phyloP scores from a whole-genome alignment of 192 early-diverging fungal genomes.

The Physocladia obscura region DNA sequence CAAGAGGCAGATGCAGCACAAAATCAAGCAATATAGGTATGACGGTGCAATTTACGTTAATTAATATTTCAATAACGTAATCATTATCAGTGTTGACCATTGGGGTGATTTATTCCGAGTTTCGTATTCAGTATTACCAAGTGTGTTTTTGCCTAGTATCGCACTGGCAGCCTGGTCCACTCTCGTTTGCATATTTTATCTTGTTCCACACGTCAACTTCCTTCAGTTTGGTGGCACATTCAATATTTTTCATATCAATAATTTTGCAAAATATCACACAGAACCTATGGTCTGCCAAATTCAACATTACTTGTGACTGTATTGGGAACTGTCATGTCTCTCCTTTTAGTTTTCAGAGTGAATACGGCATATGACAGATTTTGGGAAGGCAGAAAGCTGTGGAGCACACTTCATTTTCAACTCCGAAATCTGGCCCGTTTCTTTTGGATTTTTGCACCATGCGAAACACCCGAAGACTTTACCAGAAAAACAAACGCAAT shows the following conservation, averaged over 20 bases:
- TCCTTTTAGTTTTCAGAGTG: conserved; percentile 7
- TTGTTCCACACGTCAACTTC: conserved; percentile 15
- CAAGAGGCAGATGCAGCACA: too few relatives aligned
- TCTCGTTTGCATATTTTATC: conserved; percentile 21
- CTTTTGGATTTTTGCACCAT: too few relatives aligned
- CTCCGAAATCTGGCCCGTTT: not conserved
- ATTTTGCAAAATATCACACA: not conserved
- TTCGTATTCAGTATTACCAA: conserved; percentile 10
- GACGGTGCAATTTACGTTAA: too few relatives aligned
- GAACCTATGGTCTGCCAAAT: conserved; percentile 32
- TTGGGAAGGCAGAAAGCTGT: conserved; percentile 32
- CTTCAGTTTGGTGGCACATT: not conserved
- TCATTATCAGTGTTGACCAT: conserved; percentile 4
- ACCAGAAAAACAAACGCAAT: conserved; percentile 68
- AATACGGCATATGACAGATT: conserved; percentile 27
- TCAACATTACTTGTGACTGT: conserved; percentile 40
- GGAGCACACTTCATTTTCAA: conserved; percentile 9
- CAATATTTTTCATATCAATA: too few relatives aligned
- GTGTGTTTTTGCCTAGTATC: not conserved
- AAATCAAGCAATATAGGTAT: too few relatives aligned
- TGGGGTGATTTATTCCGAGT: conserved; percentile 18
- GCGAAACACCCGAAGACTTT: not conserved
- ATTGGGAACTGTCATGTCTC: conserved; percentile 35
- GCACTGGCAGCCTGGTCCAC: not conserved
- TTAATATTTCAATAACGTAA: too few relatives aligned